Evolutionary conservation across 768 basidiomycete species (phyloP), one percentile per base, ranked within the genome.

Genomic region (Suillus alpinus): DNA sequence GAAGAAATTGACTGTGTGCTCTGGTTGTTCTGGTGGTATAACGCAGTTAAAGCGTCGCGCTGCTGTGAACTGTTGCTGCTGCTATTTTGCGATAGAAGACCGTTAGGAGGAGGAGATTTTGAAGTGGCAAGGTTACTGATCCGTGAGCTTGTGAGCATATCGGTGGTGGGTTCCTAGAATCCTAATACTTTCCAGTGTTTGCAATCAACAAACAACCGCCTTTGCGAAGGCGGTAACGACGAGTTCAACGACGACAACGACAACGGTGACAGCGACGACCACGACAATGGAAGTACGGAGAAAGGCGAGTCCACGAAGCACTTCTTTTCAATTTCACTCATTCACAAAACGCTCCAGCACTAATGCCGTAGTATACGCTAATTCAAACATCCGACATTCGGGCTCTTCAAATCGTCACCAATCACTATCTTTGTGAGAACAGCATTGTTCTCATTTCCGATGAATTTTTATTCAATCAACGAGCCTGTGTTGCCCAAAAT

Each of bases 111-210:
- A 10, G 73, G 70, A 31, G 66, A 53, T 62, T 74, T 74, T 59
- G 59, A 60, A 57, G 59, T 58, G 37, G 59, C 37, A 68, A 72
- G 64, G 65, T 75, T 73, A 37, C 71, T 71, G 57, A 75, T 73
- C 6, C 73, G 72, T 47, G 72, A 71, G 0, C 67, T 74, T 49
- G 74, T 64, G 65, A 73, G 72, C 72, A 73, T 73, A 66, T 75
- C 50, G 56, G 56, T 59, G 55, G 59, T 62, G 65, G 63, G 62
- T 49, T 49, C 26, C 47, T 49, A 29, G 16, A 29, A 49, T 53
- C 60, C 49, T 64, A 62, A n/a, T 26, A 26, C 67, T 63, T 69
- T 58, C 51, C 39, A 56, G 39, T 71, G 71, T 73, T 67, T 72
- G 66, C 59, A 7, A 67, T 31, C 47, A 60, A 72, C 72, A 73